Evolutionary conservation across 75 land plant species (phyloP), one percentile per base, ranked within the genome.

Genomic region (Adiantum capillusveneris): DNA sequence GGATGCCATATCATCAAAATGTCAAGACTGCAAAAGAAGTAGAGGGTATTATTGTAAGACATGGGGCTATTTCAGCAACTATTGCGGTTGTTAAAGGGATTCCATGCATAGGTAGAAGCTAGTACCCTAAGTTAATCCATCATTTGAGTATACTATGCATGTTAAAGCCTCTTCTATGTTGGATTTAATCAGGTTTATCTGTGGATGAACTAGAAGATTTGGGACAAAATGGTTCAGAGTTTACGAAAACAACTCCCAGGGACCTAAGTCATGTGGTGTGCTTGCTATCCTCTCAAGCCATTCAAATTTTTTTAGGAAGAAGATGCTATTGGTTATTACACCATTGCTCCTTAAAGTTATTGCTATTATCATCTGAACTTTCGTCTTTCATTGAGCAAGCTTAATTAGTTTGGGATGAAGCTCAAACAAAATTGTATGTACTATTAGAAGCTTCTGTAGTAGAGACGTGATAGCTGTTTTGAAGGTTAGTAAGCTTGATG

Each of bases 1-100:
- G 99, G 19, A 94, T 94, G 99, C 99, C 99, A 24, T 94, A 86
- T 62, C 99, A 96, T 28, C 81, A 82, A 52, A 94, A 94, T 76
- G 56, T 89, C 30, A 70, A 81, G 53, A 86, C 91, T 56, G 99
- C 99, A 19, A 77, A 66, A 66, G 84, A 74, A 43, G 86, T 94
- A 42, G 92, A 94, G 67, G 59, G 63, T 51, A 74, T 90, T 54
- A 78, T 94, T 28, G 75, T 72, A 67, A 42, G 66, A 20, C 80
- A 74, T 69, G 99, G 99, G 51, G 99, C 92, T 58, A 75, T 75
- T 56, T 96, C 99, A 49, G 99, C 99, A 19, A 90, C 99, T 14
- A 82, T 90, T 65, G 99, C 99, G 9, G 90, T 94, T 53, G 43
- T 94, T 7, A 75, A 94, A 70, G 99, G 99, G n/a, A 60, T 75